Evolutionary conservation across 768 basidiomycete genomes (phyloP), one percentile per base, ranked within the genome.

Genomic region (Nidula microcarpa): DNA sequence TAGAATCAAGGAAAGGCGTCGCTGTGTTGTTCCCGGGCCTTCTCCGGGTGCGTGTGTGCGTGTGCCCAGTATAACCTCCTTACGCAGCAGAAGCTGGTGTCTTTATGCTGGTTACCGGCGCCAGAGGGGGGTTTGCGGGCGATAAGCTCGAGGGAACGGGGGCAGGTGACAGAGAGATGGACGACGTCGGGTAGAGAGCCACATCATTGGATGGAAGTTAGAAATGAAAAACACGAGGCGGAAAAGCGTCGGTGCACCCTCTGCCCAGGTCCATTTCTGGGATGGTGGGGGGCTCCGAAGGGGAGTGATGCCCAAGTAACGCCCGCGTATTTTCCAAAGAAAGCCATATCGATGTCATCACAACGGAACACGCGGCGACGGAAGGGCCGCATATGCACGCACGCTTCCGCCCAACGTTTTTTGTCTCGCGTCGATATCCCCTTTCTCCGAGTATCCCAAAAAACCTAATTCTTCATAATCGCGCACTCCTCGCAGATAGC

Each of bases 211-310:
- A 61, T 63, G 62, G 61, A 61, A 52, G 47, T 47, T 41, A 11
- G 11, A 41, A 11, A 41, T 41, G 37, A 33, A 51, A 53, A 57
- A 57, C 67, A 67, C 59, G 63, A 64, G 67, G 65, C 62, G n/a
- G 14, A 33, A 46, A 62, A 51, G 47, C 60, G 64, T 64, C 66
- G 65, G 67, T 55, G 55, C 63, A 65, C 69, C 71, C 71, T 68
- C 58, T 69, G 68, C 70, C 71, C 70, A 64, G 58, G 47, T 55
- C 64, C 62, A 56, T 58, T 63, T 61, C 44, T 30, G 59, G 62
- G 36, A 41, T 23, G 3, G 23, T 23, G 23, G 23, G 23, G 23
- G 23, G 23, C 23, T 23, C 23, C 23, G 23, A 23, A 23, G 23
- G 23, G 23, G 23, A 23, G 23, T 23, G 23, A 23, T 23, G 23